phyloP scores from a whole-genome alignment of 371 early-diverging fungal genomes.

The Neoconidiobolus thromboides region DNA sequence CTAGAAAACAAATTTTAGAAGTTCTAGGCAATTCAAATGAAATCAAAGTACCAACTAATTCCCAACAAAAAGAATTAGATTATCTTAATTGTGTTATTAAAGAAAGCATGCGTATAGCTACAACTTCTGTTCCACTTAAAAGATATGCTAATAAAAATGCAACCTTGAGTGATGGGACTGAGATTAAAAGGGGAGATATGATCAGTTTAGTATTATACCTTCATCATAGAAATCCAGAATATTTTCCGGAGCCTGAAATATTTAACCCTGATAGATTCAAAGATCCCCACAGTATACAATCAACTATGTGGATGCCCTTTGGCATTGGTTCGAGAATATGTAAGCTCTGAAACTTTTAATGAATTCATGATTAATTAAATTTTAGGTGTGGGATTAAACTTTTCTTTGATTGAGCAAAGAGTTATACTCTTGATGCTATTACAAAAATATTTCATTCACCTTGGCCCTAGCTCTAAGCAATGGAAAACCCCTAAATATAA shows the following conservation, averaged over 20 bases:
- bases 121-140: background rate
- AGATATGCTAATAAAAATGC: background rate
- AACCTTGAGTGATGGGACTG: background rate
- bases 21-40: background rate
- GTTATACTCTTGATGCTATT: slow-evolving; percentile 23
- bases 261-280: background rate
- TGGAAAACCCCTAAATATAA: background rate
- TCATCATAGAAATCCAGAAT: background rate
- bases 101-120: background rate
- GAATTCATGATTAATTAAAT: background rate
- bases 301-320: background rate
- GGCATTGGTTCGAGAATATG: background rate
- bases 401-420: slow-evolving; percentile 30
- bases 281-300: background rate
- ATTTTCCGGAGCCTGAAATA: background rate
- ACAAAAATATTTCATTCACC: slow-evolving; percentile 9
- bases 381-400: slow-evolving; percentile 24
- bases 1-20: slow-evolving; percentile 19
- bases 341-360: background rate
- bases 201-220: background rate
- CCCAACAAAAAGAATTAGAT: background rate
- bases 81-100: slow-evolving; percentile 2
- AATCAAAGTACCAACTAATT: background rate
- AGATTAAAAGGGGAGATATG: background rate
- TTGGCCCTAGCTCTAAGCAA: background rate